Evolutionary conservation across 2,329 filamentous ascomycete species (phyloP), one percentile per base, ranked within the genome.

Genomic region (Fusarium cyanostomum): DNA sequence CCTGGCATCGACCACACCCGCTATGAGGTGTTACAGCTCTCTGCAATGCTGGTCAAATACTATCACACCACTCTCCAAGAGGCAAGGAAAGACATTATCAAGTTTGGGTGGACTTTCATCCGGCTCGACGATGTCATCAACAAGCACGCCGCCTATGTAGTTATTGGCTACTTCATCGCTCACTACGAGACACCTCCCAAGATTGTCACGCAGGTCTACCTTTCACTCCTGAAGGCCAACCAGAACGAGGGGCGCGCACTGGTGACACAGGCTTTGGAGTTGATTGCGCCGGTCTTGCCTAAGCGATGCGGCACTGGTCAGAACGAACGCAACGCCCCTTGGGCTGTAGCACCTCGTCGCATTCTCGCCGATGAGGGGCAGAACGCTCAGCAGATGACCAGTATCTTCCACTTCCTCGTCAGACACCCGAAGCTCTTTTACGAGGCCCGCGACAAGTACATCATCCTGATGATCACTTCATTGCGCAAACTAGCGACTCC

Each of bases 41-140:
- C 95, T 7, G 94, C 95, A 0, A 88, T 99, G 81, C 82, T 99
- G 34, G 90, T 99, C 77, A 99, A 99, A 74, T 96, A 98, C 71
- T 92, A 99, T 71, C 89, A 94, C 71, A 86, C 87, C 28, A 91
- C 93, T 51, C 85, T 99, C 2, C 91, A 96, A 67, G 95, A 98
- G 71, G 89, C 92, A 3, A 89, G 96, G 33, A 99, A 99, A 77
- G 95, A 99, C 65, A 94, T 99, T 62, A 99, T 99, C 73, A 98
- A 97, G 78, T 99, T 98, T 77, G 94, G 93, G 4, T 99, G 95
- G 95, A 97, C 94, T 15, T 98, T 97, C 73, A 99, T 99, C 71
- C 88, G 92, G 21, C 85, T 99, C n/a, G 96, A 99, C 72, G 95
- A 99, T 75, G 92, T 97, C 55, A 97, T 99, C 80, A 99, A 98